A percentile compares a stretch with the other conserved stretches of the same genome.
These are phyloP conservation scores for Physocladia obscura DNA, from an alignment of 192 early-diverging fungal genomes.

Conservation along the genomic window DNA sequence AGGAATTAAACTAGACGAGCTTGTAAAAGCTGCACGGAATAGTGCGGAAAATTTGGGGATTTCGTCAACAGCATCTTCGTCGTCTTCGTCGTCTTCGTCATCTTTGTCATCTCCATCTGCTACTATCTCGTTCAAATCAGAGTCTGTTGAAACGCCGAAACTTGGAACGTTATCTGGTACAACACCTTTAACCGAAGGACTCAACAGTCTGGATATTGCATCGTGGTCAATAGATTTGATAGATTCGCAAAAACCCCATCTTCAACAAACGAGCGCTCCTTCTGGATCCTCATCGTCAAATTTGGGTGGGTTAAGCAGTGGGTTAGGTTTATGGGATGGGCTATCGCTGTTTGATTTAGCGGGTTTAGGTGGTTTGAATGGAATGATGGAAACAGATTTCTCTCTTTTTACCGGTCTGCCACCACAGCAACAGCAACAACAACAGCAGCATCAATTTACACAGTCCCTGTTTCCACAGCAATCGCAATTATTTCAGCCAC, in stretches of 20 bases:
- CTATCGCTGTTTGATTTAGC: constrained; percentile 16
- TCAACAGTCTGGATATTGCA: too few species aligned
- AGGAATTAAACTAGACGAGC: constrained; percentile 15
- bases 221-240: too few species aligned
- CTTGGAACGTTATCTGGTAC: not conserved
- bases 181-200: not conserved
- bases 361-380: constrained; percentile 1
- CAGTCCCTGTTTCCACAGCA: not conserved
- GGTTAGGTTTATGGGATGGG: constrained; percentile 4
- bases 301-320: not conserved
- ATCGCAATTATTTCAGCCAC: not conserved
- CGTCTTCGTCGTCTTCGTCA: too few species aligned
- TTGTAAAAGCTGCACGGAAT: not conserved
- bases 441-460: not conserved
- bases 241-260: not conserved
- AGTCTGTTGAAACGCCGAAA: too few species aligned
- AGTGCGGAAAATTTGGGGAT: not conserved
- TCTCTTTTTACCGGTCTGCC: not conserved
- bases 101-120: not conserved
- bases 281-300: not conserved
- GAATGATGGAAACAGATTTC: not conserved
- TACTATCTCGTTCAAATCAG: not conserved
- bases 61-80: too few species aligned
- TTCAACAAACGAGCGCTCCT: not conserved
- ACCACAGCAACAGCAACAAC: not conserved